A percentile compares a stretch with the other conserved stretches of the same genome.
Evolutionary conservation across 306 rosid genomes (phyloP).

Genomic region (Rubus parviflorus): DNA sequence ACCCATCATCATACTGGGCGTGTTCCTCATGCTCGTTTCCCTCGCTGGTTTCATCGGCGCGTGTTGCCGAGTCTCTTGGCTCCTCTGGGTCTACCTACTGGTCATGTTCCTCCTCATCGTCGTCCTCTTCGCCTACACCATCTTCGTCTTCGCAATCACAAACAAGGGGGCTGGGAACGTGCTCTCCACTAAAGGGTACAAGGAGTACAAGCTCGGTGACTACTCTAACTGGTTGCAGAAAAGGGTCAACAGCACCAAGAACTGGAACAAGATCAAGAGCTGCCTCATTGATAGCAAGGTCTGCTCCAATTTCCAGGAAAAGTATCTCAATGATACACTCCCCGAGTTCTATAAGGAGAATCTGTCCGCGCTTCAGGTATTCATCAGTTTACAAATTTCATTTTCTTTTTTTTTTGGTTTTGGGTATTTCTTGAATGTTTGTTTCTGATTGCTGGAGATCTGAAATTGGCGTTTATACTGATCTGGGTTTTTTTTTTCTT

Average conservation of each 20-base stretch:
- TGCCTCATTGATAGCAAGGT: conserved; percentile 57
- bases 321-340: conserved; percentile 23
- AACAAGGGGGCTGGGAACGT: conserved; percentile 64
- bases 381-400: neutral
- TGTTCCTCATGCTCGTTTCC: conserved; percentile 61
- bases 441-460: conserved; percentile 1
- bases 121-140: conserved; percentile 51
- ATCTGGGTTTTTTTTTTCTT: neutral
- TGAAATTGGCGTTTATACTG: neutral
- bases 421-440: neutral
- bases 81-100: conserved; percentile 71
- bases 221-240: conserved; percentile 84
- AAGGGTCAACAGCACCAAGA: conserved; percentile 45
- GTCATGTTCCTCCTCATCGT: conserved; percentile 82
- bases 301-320: conserved; percentile 29
- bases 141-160: conserved; percentile 67
- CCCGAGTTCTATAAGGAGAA: conserved; percentile 28
- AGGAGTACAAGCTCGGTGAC: conserved; percentile 79
- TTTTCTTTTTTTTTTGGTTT: neutral
- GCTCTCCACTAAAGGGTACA: conserved; percentile 46
- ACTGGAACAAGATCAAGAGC: conserved; percentile 65
- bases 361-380: conserved; percentile 72
- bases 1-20: conserved; percentile 66
- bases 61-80: conserved; percentile 62
- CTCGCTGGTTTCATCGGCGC: conserved; percentile 74